A percentile compares a stretch with the other conserved stretches of the same genome.
Evolutionary conservation across 495 filamentous ascomycete species (phyloP).

Genomic region (Astrothelium macrocarpum): DNA sequence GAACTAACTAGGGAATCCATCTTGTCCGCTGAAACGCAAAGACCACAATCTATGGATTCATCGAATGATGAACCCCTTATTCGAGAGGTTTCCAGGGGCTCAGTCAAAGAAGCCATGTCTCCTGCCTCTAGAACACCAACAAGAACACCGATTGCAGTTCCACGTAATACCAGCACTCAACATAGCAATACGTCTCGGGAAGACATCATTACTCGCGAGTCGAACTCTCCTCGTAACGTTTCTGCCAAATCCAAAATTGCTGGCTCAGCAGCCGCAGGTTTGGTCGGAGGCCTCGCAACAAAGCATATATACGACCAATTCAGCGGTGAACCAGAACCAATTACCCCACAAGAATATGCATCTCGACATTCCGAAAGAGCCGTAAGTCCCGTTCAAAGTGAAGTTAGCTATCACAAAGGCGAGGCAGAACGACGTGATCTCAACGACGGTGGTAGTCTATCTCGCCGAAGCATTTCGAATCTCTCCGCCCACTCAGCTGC

Average conservation of each 20-base stretch:
- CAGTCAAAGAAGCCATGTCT: slow-evolving; percentile 41
- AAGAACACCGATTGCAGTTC: slow-evolving; percentile 43
- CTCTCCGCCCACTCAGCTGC: slow-evolving; percentile 23
- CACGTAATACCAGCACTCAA: slow-evolving; percentile 43
- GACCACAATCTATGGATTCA: slow-evolving; percentile 48
- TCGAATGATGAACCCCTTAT: slow-evolving; percentile 41
- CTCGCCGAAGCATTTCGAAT: slow-evolving; percentile 9
- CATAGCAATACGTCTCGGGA: slow-evolving; percentile 52
- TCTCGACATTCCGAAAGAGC: slow-evolving; percentile 43
- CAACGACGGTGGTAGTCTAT: background rate
- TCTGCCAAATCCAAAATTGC: slow-evolving; percentile 33
- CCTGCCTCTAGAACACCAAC: slow-evolving; percentile 35
- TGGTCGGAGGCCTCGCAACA: slow-evolving; percentile 24
- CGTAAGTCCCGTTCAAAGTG: slow-evolving; percentile 80
- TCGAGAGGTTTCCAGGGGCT: slow-evolving; percentile 48
- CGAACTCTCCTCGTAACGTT: slow-evolving; percentile 30
- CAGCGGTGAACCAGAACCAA: background rate
- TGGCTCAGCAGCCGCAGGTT: slow-evolving; percentile 32
- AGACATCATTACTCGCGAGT: slow-evolving; percentile 33
- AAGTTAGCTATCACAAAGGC: slow-evolving; percentile 58
- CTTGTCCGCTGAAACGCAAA: slow-evolving; percentile 67
- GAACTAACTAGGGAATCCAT: slow-evolving; percentile 85
- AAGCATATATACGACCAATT: slow-evolving; percentile 21
- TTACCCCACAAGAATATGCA: slow-evolving; percentile 28
- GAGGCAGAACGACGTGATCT: background rate